Percentiles rank a stretch among this genome's conserved stretches.
Conservation (phyloP, 805 yeast genomes). For the Wickerhamomyces xylosicus region DNA sequence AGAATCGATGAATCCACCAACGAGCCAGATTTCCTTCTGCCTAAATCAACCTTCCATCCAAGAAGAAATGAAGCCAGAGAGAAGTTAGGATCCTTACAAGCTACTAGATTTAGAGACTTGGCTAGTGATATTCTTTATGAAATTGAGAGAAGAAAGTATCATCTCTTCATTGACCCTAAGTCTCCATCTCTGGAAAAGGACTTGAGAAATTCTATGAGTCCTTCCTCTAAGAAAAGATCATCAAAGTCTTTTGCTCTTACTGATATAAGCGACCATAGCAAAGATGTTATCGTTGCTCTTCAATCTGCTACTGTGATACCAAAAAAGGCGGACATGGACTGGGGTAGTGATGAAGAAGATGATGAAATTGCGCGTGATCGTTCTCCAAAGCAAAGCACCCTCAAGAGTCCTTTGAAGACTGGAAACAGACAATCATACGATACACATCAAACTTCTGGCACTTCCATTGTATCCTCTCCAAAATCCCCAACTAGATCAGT, state of each 20-base stretch:
- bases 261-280: conserved; percentile 1
- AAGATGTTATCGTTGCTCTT: conserved; percentile 26
- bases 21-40: conserved; percentile 55
- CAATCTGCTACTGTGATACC: conserved; percentile 74
- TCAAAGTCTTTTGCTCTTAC: conserved; percentile 4
- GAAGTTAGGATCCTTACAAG: conserved; percentile 78
- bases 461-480: conserved; percentile 1
- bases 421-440: neutral
- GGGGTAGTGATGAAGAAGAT: conserved; percentile 82
- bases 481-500: conserved; percentile 4
- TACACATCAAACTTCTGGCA: neutral
- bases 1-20: conserved; percentile 52
- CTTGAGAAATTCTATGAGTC: neutral
- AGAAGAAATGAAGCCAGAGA: conserved; percentile 93
- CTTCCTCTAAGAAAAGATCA: neutral
- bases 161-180: conserved; percentile 11
- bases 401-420: neutral
- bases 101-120: conserved; percentile 75
- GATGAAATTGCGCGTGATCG: conserved; percentile 19
- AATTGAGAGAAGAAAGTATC: conserved; percentile 65
- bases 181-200: conserved; percentile 1
- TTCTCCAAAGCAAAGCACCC: neutral
- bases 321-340: conserved; percentile 70
- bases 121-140: conserved; percentile 85
- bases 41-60: conserved; percentile 72